Base-by-base conservation (phyloP, 768 basidiomycete genomes). In the Cantharellus anzutake region DNA sequence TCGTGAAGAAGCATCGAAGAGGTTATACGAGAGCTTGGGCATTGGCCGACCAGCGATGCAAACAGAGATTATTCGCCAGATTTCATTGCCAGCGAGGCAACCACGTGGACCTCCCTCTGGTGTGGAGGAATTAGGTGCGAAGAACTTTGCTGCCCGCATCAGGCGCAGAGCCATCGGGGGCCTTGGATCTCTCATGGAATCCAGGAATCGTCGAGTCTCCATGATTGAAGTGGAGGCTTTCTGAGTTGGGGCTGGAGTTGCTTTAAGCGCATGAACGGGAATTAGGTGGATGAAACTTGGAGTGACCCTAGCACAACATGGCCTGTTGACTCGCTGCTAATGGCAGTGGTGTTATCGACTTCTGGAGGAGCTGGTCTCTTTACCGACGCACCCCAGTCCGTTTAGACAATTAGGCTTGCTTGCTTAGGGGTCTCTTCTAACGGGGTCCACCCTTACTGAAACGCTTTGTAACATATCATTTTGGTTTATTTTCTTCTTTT, bases 131-230 rank as follows among this genome's bases (percentile, higher is more conserved):
- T 79, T 91, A 56, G 83, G 84, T 20, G 83, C 85, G 51, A 84
- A 86, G 77, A 91, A 91, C 70, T 91, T 91, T 74, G 88, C 88
- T 4, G 81, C 82, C 42, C 80, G 88, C 65, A 84, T 86, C 71
- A 78, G 87, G 71, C 80, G 85, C 66, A 80, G 84, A 75, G 87
- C 88, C 20, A 84, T 89, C 61, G 85, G 83, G 41, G 85, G 86
- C 37, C 73, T 90, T 57, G 83, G 83, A 59, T 78, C 78, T 67
- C 78, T 90, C 65, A 81, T 88, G 78, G 83, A 78, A 66, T 84
- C 86, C 41, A 80, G 86, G 62, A 86, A 87, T 74, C 78, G 83
- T 67, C 75, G 86, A 63, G 86, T 86, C 69, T 2, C 38, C 14
- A 57, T 40, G 5, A 40, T 57, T 39, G 35, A 57, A 16, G 56